Evolutionary conservation across 1,284 basidiomycete species (phyloP).

Genomic region (Ustilago cynodontis): DNA sequence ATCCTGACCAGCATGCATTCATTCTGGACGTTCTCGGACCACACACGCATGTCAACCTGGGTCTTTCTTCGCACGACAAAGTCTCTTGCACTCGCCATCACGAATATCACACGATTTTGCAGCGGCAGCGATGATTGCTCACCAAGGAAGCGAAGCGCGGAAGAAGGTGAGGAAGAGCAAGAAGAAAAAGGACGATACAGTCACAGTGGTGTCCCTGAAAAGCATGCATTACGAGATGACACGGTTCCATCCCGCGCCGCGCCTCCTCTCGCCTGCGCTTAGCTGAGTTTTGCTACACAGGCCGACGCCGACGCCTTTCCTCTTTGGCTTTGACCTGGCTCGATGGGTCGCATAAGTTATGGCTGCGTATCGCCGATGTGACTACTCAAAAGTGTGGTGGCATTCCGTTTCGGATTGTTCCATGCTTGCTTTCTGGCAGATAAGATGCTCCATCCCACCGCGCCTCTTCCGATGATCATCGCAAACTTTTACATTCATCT

Average conservation of each 20-base stretch:
- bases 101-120: too few relatives aligned
- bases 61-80: neutral
- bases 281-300: conserved; percentile 3
- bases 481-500: neutral
- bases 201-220: too few relatives aligned
- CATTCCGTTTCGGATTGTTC: conserved; percentile 3
- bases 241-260: conserved; percentile 2
- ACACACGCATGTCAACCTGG: neutral
- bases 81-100: neutral
- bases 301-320: neutral
- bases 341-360: neutral
- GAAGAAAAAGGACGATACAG: too few relatives aligned
- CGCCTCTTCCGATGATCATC: neutral
- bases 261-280: neutral
- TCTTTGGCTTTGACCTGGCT: neutral
- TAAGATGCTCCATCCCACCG: neutral
- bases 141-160: too few relatives aligned
- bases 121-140: too few relatives aligned
- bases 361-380: neutral
- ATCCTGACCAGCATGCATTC: neutral
- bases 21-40: too few relatives aligned
- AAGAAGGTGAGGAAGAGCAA: too few relatives aligned
- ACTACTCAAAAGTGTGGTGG: neutral
- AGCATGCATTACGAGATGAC: neutral
- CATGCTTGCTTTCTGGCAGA: neutral